phyloP scores from a whole-genome alignment of 805 yeast genomes.

The Candida sanyiensis region DNA sequence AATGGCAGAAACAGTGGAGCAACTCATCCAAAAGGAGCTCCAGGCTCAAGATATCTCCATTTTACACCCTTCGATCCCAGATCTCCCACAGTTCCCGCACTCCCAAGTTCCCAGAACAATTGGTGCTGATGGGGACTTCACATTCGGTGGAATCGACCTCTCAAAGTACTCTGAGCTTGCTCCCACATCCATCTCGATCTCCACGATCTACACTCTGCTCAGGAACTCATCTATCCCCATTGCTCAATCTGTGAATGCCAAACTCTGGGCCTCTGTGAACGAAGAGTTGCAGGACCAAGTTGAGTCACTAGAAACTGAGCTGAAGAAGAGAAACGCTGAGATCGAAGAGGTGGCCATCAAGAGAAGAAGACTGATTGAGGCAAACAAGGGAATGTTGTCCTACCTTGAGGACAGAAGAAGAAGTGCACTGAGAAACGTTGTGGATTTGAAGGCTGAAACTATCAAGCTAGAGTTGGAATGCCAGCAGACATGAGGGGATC shows the following conservation, averaged over 20 bases:
- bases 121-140: not conserved
- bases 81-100: not conserved
- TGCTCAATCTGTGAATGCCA: constrained; percentile 3
- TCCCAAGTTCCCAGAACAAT: not conserved
- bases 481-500: not conserved
- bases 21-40: constrained; percentile 4
- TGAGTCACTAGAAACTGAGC: not conserved
- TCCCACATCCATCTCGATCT: not conserved
- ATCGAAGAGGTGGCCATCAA: constrained; percentile 2
- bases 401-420: constrained; percentile 7
- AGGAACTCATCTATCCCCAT: constrained; percentile 3
- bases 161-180: constrained; percentile 3
- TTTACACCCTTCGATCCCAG: constrained; percentile 3
- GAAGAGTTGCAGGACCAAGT: not conserved
- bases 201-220: constrained; percentile 4
- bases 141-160: constrained; percentile 7
- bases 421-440: constrained; percentile 6
- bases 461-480: constrained; percentile 4
- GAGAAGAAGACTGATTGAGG: constrained; percentile 5
- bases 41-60: not conserved
- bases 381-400: not conserved
- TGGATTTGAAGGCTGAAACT: constrained; percentile 8
- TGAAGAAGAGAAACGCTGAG: not conserved
- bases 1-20: constrained; percentile 1
- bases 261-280: constrained; percentile 2